Base-by-base conservation (phyloP, 2,329 filamentous ascomycete species). In the Emmonsiellopsis sp. region DNA sequence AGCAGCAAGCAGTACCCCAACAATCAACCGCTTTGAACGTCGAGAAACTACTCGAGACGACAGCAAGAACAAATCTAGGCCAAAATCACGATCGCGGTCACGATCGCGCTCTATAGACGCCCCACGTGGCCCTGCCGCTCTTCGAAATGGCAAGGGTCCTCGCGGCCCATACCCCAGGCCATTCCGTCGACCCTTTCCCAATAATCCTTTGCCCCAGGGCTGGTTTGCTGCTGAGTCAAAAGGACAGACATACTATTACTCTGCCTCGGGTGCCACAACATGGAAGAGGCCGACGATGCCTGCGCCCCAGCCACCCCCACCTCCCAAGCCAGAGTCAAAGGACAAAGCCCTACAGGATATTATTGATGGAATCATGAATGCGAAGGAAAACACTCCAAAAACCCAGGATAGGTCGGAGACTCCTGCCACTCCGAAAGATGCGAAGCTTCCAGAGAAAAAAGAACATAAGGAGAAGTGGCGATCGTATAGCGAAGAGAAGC, bases 201-300 rank as follows among this genome's bases (percentile, higher is more conserved):
- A 73, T 63, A 72, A 77, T 45, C 75, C 80, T 15, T 76, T 96
- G 10, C 91, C 92, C 5, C 69, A 79, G n/a, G 92, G 91, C 38
- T 97, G 92, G 92, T 94, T 86, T 65, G 76, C 85, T 49, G 84
- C 89, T 20, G 84, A 80, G 42, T 85, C 89, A 57, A 80, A 82
- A 47, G 89, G 90, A 0, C 82, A 82, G 52, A 81, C 80, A 13
- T 96, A 97, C 69, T 97, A 90, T 69, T 97, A 96, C 69, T 89
- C 85, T 56, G 82, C 84, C 57, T 79, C 78, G 37, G 90, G 90
- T 16, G 77, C 79, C 50, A 90, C 87, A 4, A 92, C 88, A 34
- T 97, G 92, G 91, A 79, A 83, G 57, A 77, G 84, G 54, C 93
- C 92, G 11, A 87, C 82, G 1, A 76, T 79, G 48, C 82, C 89